Evolutionary conservation across 106 monocot genomes (phyloP).

Genomic region (Iris macrosiphon): DNA sequence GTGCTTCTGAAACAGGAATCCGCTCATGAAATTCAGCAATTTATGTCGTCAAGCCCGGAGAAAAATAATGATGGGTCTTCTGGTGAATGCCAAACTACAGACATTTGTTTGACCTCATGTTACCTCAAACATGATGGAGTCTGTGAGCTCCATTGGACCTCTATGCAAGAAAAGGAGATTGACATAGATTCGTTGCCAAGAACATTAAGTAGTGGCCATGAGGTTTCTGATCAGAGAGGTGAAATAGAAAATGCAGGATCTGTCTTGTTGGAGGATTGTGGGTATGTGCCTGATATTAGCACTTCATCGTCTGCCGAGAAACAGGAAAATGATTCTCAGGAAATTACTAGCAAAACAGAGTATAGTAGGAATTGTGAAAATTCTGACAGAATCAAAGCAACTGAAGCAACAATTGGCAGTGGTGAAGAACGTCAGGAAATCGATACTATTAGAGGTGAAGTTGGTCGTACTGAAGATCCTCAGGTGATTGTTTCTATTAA

Average conservation of each 20-base stretch:
- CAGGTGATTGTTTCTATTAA: too few species aligned
- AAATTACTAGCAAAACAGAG: not conserved
- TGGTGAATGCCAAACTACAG: not conserved
- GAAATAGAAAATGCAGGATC: not conserved
- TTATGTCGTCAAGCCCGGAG: not conserved
- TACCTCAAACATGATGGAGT: not conserved
- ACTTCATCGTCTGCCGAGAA: conserved; percentile 12
- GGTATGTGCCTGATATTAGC: conserved; percentile 29
- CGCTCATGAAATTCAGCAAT: not conserved
- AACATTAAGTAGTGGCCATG: conserved; percentile 1
- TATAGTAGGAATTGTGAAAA: not conserved
- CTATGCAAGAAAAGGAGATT: conserved; percentile 15
- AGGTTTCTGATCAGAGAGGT: conserved; percentile 4
- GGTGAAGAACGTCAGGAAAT: not conserved
- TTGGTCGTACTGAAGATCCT: too few species aligned
- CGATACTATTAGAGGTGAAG: not conserved
- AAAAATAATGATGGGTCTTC: not conserved
- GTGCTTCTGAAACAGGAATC: conserved; percentile 7
- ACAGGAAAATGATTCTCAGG: not conserved
- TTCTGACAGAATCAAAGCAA: not conserved
- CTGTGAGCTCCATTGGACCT: not conserved
- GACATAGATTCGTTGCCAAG: not conserved
- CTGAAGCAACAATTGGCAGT: not conserved
- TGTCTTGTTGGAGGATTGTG: conserved; percentile 8
- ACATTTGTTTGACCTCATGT: conserved; percentile 10